These are phyloP conservation scores for Psilocybe subaeruginosa DNA, from an alignment of 768 basidiomycete species.

Conservation along the genomic window DNA sequence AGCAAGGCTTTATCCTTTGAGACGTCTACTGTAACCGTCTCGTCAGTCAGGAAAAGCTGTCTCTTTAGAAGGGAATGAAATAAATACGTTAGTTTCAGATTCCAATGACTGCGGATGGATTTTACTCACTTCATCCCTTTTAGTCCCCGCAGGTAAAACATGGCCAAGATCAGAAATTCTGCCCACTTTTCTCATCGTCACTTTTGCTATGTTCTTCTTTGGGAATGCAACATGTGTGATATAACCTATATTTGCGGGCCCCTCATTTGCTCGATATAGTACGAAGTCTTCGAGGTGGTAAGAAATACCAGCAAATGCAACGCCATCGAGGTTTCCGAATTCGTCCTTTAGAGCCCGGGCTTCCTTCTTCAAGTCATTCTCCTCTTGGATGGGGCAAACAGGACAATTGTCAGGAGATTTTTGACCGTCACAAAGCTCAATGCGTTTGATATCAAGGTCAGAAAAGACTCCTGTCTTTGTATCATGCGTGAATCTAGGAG, in stretches of 20 bases:
- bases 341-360: constrained; percentile 33
- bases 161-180: constrained; percentile 43
- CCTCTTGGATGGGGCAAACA: constrained; percentile 41
- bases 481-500: constrained; percentile 53
- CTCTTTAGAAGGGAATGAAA: constrained; percentile 37
- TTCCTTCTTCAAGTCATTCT: constrained; percentile 33
- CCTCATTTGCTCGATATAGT: constrained; percentile 47
- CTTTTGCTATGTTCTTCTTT: constrained; percentile 21
- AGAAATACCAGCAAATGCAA: constrained; percentile 45
- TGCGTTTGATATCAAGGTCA: constrained; percentile 34
- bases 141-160: constrained; percentile 36
- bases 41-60: constrained; percentile 63
- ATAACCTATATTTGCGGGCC: constrained; percentile 61
- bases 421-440: constrained; percentile 24
- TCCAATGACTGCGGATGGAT: background rate
- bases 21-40: constrained; percentile 34
- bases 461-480: constrained; percentile 47
- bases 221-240: constrained; percentile 37
- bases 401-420: constrained; percentile 57
- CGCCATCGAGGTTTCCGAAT: constrained; percentile 33
- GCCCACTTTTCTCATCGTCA: constrained; percentile 51
- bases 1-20: constrained; percentile 39
- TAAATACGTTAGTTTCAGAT: too few relatives aligned
- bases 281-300: constrained; percentile 71
- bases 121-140: constrained; percentile 61